A percentile compares a stretch with the other conserved stretches of the same genome.
Conservation (phyloP, 345 rosid species). For the Salix exigua region DNA sequence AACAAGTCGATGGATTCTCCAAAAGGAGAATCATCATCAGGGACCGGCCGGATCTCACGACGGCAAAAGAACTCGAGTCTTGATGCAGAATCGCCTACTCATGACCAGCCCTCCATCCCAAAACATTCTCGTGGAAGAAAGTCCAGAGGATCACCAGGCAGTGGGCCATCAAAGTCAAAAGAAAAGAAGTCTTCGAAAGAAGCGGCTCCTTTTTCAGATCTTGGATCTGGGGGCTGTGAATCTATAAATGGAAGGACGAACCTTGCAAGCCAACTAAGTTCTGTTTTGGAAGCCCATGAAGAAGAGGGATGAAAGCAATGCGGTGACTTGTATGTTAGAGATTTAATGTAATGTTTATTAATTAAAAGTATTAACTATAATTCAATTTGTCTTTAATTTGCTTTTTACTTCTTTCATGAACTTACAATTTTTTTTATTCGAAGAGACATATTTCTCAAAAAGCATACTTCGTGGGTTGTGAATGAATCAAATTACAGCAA, state of each 20-base stretch:
- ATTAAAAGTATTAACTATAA: background rate
- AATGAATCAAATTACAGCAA: too few species aligned
- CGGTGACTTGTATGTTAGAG: background rate
- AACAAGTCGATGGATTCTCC: conserved; percentile 29
- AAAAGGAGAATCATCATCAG: conserved; percentile 14
- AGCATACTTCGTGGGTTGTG: too few species aligned
- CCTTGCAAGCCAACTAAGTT: conserved; percentile 16
- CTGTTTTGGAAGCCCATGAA: conserved; percentile 22
- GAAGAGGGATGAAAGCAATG: conserved; percentile 10
- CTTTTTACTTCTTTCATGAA: background rate
- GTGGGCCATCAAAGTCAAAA: conserved; percentile 13
- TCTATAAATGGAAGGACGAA: background rate
- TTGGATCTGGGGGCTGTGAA: conserved; percentile 13
- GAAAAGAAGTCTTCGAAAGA: conserved; percentile 12
- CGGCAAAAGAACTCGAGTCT: conserved; percentile 6
- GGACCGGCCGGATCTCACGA: conserved; percentile 1
- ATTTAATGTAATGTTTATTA: background rate
- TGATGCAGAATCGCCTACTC: conserved; percentile 14
- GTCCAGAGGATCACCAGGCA: conserved; percentile 10
- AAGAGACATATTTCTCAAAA: too few species aligned
- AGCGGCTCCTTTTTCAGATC: conserved; percentile 3
- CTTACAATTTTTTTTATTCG: too few species aligned
- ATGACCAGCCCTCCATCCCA: conserved; percentile 17
- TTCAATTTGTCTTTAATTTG: background rate
- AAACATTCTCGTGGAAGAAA: conserved; percentile 24